Evolutionary conservation across 768 basidiomycete genomes (phyloP), one percentile per base, ranked within the genome.

Genomic region (Asterophora parasitica): DNA sequence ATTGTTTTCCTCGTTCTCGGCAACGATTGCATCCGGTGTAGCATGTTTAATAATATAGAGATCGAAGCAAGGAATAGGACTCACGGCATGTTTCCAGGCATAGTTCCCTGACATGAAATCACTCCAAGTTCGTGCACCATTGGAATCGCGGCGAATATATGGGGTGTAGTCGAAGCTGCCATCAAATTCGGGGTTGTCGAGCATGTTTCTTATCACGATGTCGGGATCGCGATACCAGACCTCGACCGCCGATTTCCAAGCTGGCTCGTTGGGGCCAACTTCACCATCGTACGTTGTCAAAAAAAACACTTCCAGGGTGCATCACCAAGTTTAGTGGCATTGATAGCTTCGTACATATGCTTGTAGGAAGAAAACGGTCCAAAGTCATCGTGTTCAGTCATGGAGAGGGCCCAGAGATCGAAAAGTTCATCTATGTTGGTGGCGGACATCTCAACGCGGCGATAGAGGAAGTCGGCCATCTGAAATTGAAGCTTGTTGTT

Each of bases 61-160:
- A 19, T 16, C 35, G 16, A 33, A 48, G 38, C 16, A 23, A 3
- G 23, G 23, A 23, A 23, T 23, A 23, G 3, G 28, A 51, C 48
- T 1, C 40, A 61, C 55, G 0, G 56, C 58, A 43, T 67, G 62
- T 6, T 51, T 46, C 62, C 60, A 72, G 0, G 60, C 57, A 42
- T 53, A 71, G 33, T 64, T 61, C 0, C 60, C 66, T 0, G 66
- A 68, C 65, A 72, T 68, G 7, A 70, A 55, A 36, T 72, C 57
- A 13, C 35, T 43, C 54, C 57, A 64, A 0, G 41, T 49, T 0
- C 60, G 48, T 32, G 58, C 42, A 0, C 60, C 61, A 4, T 51
- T 32, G 0, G 35, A 23, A 7, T 54, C 59, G 62, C 52, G 13
- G 56, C 46, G 45, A 53, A 65, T 0, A 11, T 31, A 31, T 12